phyloP scores from a whole-genome alignment of 2,329 filamentous ascomycete species.

The Metarhizium anisopliae region DNA sequence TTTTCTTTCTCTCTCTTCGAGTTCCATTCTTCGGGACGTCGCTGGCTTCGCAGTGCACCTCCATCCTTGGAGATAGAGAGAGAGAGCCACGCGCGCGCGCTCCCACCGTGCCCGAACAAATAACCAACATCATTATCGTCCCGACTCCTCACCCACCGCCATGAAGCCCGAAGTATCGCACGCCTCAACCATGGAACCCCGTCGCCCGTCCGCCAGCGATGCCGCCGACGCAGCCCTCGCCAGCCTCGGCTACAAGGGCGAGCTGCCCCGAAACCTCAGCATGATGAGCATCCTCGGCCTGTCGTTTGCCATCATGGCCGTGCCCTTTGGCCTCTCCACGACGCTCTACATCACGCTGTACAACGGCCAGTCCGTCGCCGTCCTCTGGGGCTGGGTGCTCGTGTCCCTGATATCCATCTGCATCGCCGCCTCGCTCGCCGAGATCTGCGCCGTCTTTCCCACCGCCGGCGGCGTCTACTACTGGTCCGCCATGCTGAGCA shows the following conservation, averaged over 20 bases:
- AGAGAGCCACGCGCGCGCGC: neutral
- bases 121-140: neutral
- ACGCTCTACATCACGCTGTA: slow-evolving; percentile 47
- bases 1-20: neutral
- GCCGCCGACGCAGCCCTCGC: slow-evolving; percentile 35
- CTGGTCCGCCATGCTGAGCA: slow-evolving; percentile 61
- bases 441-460: slow-evolving; percentile 61
- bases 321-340: slow-evolving; percentile 40
- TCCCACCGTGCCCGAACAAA: neutral
- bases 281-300: slow-evolving; percentile 39
- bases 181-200: slow-evolving; percentile 5
- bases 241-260: slow-evolving; percentile 38
- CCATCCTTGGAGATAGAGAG: neutral
- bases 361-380: slow-evolving; percentile 63
- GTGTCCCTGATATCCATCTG: slow-evolving; percentile 63
- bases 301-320: slow-evolving; percentile 43
- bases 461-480: slow-evolving; percentile 59
- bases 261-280: slow-evolving; percentile 41
- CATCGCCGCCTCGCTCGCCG: slow-evolving; percentile 61
- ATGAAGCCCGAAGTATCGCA: neutral
- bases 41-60: neutral
- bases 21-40: neutral
- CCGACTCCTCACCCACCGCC: neutral
- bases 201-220: slow-evolving; percentile 10
- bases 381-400: slow-evolving; percentile 61